Evolutionary conservation across 495 filamentous ascomycete genomes (phyloP).

Genomic region (Neurospora sp.): DNA sequence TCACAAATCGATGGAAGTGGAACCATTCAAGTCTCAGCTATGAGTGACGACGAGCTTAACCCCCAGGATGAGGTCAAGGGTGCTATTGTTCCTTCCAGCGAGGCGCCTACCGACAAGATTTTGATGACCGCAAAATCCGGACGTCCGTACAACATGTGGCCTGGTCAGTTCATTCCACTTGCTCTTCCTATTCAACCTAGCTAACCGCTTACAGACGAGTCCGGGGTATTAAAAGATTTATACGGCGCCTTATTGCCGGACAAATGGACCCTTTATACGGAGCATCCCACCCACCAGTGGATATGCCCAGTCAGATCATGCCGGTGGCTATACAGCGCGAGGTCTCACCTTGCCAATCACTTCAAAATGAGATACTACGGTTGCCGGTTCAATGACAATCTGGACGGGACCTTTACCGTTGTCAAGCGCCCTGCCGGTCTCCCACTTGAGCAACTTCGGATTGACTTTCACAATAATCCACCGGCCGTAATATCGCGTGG

Average conservation of each 20-base stretch:
- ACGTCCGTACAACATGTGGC: constrained; percentile 13
- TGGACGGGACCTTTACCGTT: constrained; percentile 13
- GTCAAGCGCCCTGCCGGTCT: not conserved
- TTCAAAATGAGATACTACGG: constrained; percentile 10
- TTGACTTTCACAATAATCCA: not conserved
- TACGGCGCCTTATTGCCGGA: constrained; percentile 7
- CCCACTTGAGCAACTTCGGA: not conserved
- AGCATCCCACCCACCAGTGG: constrained; percentile 8
- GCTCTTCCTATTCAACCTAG: not conserved
- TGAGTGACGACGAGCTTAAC: not conserved
- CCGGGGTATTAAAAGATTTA: not conserved
- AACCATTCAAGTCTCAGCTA: not conserved
- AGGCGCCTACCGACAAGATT: not conserved
- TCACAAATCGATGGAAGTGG: not conserved
- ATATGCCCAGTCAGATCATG: constrained; percentile 15
- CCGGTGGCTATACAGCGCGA: constrained; percentile 3
- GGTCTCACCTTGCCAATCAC: constrained; percentile 6
- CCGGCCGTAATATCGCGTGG: constrained; percentile 1
- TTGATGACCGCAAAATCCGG: constrained; percentile 6
- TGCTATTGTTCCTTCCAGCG: not conserved
- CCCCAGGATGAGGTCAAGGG: not conserved
- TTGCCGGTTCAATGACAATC: constrained; percentile 11
- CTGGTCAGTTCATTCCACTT: not conserved
- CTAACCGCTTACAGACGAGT: not conserved
- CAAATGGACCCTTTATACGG: constrained; percentile 4